Conservation (phyloP, 805 yeast genomes). For the Starmera caribaea region DNA sequence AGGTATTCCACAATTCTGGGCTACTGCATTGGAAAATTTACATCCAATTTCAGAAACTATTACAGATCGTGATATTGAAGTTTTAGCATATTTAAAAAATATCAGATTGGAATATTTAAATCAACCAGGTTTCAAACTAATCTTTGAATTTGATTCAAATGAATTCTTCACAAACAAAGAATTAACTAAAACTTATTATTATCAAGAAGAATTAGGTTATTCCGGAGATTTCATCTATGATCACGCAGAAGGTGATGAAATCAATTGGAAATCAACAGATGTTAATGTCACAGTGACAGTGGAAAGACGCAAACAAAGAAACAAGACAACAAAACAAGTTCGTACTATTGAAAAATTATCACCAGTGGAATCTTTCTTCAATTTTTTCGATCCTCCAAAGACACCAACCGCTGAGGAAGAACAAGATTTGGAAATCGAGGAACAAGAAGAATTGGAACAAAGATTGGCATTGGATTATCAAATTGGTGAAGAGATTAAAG, state of each 20-base stretch:
- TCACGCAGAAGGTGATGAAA: constrained; percentile 86
- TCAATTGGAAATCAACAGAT: constrained; percentile 76
- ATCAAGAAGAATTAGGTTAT: constrained; percentile 89
- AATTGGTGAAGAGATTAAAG: constrained; percentile 93
- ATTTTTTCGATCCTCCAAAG: constrained; percentile 90
- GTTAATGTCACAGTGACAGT: constrained; percentile 75
- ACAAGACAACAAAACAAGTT: constrained; percentile 91
- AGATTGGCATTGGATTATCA: constrained; percentile 88
- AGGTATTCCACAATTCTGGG: constrained; percentile 95
- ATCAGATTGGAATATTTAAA: constrained; percentile 72
- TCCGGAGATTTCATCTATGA: constrained; percentile 95
- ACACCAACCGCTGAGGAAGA: constrained; percentile 47
- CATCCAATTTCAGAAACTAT: constrained; percentile 74
- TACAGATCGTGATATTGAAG: constrained; percentile 84
- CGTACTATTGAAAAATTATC: constrained; percentile 91
- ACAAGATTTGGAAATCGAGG: constrained; percentile 48
- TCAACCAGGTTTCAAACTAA: constrained; percentile 80
- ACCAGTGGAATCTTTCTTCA: constrained; percentile 92
- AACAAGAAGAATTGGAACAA: constrained; percentile 67
- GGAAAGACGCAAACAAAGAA: constrained; percentile 95
- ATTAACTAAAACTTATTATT: constrained; percentile 81
- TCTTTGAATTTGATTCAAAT: constrained; percentile 71
- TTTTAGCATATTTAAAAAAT: constrained; percentile 57
- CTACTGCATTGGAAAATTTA: constrained; percentile 87
- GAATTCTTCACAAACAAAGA: constrained; percentile 65